Conservation (phyloP, 768 basidiomycete genomes). For the Amanita phalloides region DNA sequence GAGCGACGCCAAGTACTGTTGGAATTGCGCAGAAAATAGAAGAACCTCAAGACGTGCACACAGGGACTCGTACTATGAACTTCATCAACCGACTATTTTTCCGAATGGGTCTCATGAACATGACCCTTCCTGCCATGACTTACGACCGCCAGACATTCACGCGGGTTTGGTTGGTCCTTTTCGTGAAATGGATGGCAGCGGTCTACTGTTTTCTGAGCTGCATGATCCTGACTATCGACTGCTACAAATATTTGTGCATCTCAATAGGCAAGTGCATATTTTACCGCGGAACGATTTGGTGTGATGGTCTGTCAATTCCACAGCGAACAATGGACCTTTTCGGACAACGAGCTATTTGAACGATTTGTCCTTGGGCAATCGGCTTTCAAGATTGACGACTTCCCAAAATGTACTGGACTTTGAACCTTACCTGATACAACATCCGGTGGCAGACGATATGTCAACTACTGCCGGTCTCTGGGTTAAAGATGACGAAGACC, state of each 20-base stretch:
- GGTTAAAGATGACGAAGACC: constrained; percentile 22
- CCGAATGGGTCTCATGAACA: constrained; percentile 6
- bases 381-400: constrained; percentile 24
- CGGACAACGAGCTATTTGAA: constrained; percentile 1
- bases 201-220: constrained; percentile 33
- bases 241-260: constrained; percentile 14
- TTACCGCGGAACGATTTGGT: neutral
- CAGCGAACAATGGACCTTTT: neutral
- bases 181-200: constrained; percentile 20
- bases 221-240: constrained; percentile 22
- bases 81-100: constrained; percentile 8
- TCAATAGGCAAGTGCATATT: constrained; percentile 5
- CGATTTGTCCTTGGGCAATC: constrained; percentile 19
- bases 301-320: neutral
- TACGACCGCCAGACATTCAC: constrained; percentile 11
- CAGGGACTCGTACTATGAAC: neutral
- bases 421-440: constrained; percentile 23
- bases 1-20: constrained; percentile 9
- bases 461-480: constrained; percentile 40
- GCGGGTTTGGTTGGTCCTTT: constrained; percentile 18
- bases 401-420: constrained; percentile 18
- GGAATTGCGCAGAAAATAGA: neutral
- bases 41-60: constrained; percentile 6
- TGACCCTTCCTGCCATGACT: constrained; percentile 6
- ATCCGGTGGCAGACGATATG: constrained; percentile 6